Evolutionary conservation across 2,329 filamentous ascomycete species (phyloP).

Genomic region (Venturia asperata): DNA sequence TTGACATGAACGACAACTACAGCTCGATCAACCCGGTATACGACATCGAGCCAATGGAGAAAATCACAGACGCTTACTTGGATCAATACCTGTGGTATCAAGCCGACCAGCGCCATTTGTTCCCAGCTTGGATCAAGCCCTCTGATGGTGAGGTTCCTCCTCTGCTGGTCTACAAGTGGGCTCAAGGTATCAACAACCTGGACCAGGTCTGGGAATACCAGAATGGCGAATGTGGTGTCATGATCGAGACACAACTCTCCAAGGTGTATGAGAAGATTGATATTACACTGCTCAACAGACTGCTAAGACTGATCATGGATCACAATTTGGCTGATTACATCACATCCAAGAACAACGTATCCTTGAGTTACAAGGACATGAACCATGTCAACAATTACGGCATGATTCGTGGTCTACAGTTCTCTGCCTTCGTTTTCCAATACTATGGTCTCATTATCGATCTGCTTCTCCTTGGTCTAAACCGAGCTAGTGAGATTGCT

Average conservation of each 20-base stretch:
- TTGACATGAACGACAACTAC: slow-evolving; percentile 99
- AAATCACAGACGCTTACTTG: slow-evolving; percentile 97
- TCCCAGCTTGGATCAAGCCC: slow-evolving; percentile 98
- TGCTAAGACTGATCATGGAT: slow-evolving; percentile 95
- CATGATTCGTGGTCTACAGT: slow-evolving; percentile 95
- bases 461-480: slow-evolving; percentile 80
- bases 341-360: slow-evolving; percentile 98
- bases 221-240: slow-evolving; percentile 94
- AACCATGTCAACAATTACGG: slow-evolving; percentile 99
- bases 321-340: slow-evolving; percentile 99
- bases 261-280: slow-evolving; percentile 99
- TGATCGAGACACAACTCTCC: slow-evolving; percentile 97
- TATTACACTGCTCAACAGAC: slow-evolving; percentile 85
- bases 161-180: slow-evolving; percentile 95
- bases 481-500: slow-evolving; percentile 96
- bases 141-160: slow-evolving; percentile 97
- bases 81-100: slow-evolving; percentile 99
- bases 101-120: slow-evolving; percentile 91
- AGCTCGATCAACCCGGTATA: slow-evolving; percentile 98
- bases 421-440: slow-evolving; percentile 98
- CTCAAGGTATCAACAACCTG: slow-evolving; percentile 97
- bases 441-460: slow-evolving; percentile 96
- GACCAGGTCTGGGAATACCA: slow-evolving; percentile 90
- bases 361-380: slow-evolving; percentile 99
- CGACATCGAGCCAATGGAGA: slow-evolving; percentile 97